Evolutionary conservation across 768 basidiomycete species (phyloP), one percentile per base, ranked within the genome.

Genomic region (Lentinula lateritia): DNA sequence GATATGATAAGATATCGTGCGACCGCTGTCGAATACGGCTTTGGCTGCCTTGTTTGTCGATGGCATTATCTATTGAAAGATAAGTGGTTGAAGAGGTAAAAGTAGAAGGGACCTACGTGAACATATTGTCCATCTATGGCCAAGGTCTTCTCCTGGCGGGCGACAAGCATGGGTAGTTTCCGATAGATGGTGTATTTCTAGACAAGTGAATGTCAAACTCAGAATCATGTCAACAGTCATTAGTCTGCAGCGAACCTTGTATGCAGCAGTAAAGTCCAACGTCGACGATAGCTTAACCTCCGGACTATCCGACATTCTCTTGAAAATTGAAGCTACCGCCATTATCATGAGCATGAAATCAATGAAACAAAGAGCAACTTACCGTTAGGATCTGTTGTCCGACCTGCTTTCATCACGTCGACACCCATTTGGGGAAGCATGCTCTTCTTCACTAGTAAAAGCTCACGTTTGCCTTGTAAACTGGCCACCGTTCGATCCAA

Each of bases 401-500:
- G 79, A 35, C 80, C 84, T 23, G 83, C 76, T 62, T 84, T 86
- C 63, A 85, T 81, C 32, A 87, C 83, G 61, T 89, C 84, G 38
- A 87, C 82, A 15, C 87, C 89, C 68, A 92, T 80, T 52, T 83
- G 80, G 10, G 85, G 85, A 2, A 96, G 77, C 82, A 88, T 89
- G 61, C 83, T 87, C 67, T 85, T 79, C 73, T 89, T 90, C 60
- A 95, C 87, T 12, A 98, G 79, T 10, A 89, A 81, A 16, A 98
- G 78, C 66, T 95, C 91, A 12, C 85, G 81, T 68, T 90, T 91
- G 5, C 93, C 95, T 71, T 93, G 90, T 68, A 98, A 75, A 75
- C 92, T 94, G 39, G 93, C 93, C n/a, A 98, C 96, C 0, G 97
- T 98, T 18, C 95, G 83, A 72, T 98, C 97, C 34, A 98, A 82